These are phyloP conservation scores for Arabis alpina DNA, from an alignment of 345 rosid genomes.

Conservation along the genomic window DNA sequence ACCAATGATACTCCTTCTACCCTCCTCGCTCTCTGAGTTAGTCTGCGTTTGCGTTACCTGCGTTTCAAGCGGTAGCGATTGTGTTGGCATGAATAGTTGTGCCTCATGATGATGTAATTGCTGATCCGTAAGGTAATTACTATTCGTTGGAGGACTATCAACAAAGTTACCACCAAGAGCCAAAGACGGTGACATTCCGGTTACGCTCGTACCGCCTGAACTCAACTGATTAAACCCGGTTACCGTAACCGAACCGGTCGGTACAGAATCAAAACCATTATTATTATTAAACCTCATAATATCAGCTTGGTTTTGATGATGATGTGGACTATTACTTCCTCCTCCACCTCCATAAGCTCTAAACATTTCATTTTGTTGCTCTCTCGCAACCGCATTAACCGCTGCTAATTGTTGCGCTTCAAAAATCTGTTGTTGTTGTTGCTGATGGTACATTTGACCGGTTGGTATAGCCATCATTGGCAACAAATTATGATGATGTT, in stretches of 20 bases:
- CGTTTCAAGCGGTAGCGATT: constrained; percentile 40
- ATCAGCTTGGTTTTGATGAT: constrained; percentile 59
- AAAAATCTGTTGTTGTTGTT: constrained; percentile 49
- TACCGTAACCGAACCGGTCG: constrained; percentile 46
- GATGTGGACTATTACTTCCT: constrained; percentile 39
- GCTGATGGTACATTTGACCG: constrained; percentile 36
- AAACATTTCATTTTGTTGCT: constrained; percentile 66
- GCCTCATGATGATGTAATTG: constrained; percentile 44
- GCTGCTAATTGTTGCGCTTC: constrained; percentile 65
- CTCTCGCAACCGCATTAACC: constrained; percentile 56
- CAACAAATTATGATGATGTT: constrained; percentile 42
- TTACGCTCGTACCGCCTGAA: constrained; percentile 24
- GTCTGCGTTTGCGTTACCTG: constrained; percentile 51
- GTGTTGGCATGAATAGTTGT: constrained; percentile 39
- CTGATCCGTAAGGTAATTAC: constrained; percentile 52
- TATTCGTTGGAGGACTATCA: constrained; percentile 30
- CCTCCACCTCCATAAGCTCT: constrained; percentile 52
- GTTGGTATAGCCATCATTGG: constrained; percentile 57
- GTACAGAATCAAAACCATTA: constrained; percentile 45
- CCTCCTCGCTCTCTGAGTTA: constrained; percentile 59
- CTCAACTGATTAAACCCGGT: constrained; percentile 51
- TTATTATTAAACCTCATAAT: constrained; percentile 46
- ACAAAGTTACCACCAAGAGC: constrained; percentile 52
- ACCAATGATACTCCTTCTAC: constrained; percentile 34
- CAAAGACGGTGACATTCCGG: constrained; percentile 53